A percentile compares a stretch with the other conserved stretches of the same genome.
phyloP scores from a whole-genome alignment of 495 filamentous ascomycete species.

The Elasticomyces elasticus region DNA sequence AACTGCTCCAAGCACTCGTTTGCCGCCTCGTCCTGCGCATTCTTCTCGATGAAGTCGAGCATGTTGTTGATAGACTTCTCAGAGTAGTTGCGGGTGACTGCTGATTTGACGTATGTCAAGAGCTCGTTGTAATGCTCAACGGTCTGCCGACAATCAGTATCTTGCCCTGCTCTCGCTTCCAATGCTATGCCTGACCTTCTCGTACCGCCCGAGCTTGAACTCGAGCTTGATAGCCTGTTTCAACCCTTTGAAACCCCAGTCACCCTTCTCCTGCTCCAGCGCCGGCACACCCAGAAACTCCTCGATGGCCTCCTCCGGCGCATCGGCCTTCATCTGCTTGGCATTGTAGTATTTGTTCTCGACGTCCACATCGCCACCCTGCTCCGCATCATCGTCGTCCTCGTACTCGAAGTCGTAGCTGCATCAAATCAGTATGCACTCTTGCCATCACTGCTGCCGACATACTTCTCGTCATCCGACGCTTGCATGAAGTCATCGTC shows the following conservation, averaged over 20 bases:
- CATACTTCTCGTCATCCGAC: slow-evolving; percentile 77
- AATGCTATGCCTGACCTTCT: slow-evolving; percentile 49
- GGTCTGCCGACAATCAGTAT: slow-evolving; percentile 49
- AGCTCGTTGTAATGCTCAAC: slow-evolving; percentile 93
- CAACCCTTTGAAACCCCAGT: slow-evolving; percentile 97
- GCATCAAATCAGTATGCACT: slow-evolving; percentile 5
- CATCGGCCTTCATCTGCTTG: slow-evolving; percentile 84
- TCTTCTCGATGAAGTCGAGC: slow-evolving; percentile 96
- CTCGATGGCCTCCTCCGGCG: slow-evolving; percentile 77
- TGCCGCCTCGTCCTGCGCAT: slow-evolving; percentile 66
- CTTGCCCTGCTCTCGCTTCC: neutral
- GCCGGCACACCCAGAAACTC: slow-evolving; percentile 83
- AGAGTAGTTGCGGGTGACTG: slow-evolving; percentile 95
- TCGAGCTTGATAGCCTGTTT: slow-evolving; percentile 98
- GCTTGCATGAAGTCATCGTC: slow-evolving; percentile 98
- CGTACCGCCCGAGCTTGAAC: slow-evolving; percentile 76
- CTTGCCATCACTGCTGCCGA: neutral
- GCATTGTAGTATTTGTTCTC: slow-evolving; percentile 99
- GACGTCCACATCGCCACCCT: slow-evolving; percentile 80
- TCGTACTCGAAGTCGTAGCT: slow-evolving; percentile 96
- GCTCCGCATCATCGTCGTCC: slow-evolving; percentile 72
- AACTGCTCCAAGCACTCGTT: slow-evolving; percentile 89
- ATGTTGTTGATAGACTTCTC: slow-evolving; percentile 99
- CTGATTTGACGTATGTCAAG: slow-evolving; percentile 92
- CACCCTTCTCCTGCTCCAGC: slow-evolving; percentile 80